These are phyloP conservation scores for Epichloe brachyelytri DNA, from an alignment of 2,329 filamentous ascomycete species.

Conservation along the genomic window DNA sequence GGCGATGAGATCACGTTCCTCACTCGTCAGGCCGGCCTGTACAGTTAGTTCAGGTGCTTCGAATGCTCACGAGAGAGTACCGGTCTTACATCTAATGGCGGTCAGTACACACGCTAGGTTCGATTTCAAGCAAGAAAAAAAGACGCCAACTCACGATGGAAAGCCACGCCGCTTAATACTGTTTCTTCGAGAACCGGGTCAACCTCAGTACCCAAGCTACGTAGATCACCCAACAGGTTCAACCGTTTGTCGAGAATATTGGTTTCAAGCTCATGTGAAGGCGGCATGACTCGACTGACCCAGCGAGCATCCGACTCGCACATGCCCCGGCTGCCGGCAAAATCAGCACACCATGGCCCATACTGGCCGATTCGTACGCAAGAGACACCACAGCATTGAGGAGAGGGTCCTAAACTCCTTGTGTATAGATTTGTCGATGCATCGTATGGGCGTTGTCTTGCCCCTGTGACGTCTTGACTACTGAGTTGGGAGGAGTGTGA, in stretches of 20 bases:
- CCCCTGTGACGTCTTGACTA: slow-evolving; percentile 19
- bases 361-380: slow-evolving; percentile 52
- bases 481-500: slow-evolving; percentile 40
- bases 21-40: slow-evolving; percentile 55
- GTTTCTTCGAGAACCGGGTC: slow-evolving; percentile 54
- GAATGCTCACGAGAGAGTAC: neutral
- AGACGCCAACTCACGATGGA: slow-evolving; percentile 45
- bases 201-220: slow-evolving; percentile 51
- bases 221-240: slow-evolving; percentile 53
- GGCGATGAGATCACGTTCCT: slow-evolving; percentile 61
- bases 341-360: slow-evolving; percentile 58
- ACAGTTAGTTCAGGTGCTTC: slow-evolving; percentile 12
- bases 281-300: slow-evolving; percentile 54
- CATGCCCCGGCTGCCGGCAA: slow-evolving; percentile 54
- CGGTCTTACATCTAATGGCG: slow-evolving; percentile 22
- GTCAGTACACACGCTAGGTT: neutral
- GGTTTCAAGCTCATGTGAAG: slow-evolving; percentile 29
- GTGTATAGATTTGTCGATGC: slow-evolving; percentile 41
- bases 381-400: slow-evolving; percentile 60
- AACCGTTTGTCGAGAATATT: slow-evolving; percentile 42
- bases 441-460: slow-evolving; percentile 28
- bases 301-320: slow-evolving; percentile 57
- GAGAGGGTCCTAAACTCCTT: slow-evolving; percentile 52
- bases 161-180: slow-evolving; percentile 54
- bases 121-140: too few species aligned